Conservation (phyloP, 441 rosid species). For the Gossypium lobatum region DNA sequence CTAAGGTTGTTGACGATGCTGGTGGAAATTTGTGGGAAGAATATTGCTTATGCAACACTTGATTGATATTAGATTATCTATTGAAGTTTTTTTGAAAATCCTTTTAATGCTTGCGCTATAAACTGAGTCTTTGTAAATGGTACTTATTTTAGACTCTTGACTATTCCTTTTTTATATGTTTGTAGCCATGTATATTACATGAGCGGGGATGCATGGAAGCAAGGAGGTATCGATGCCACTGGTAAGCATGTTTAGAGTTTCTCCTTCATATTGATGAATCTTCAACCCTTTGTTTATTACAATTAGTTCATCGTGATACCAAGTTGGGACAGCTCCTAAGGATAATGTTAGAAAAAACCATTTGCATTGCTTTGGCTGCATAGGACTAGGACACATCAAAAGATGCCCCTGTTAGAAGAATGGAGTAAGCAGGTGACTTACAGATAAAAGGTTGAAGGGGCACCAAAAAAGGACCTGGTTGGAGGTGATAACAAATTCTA, state of each 20-base stretch:
- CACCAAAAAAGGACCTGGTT: not conserved
- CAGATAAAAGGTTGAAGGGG: not conserved
- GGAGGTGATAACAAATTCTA: not conserved
- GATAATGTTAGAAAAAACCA: not conserved
- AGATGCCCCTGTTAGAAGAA: not conserved
- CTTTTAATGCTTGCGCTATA: not conserved
- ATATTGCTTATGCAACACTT: not conserved
- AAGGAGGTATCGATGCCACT: constrained; percentile 95
- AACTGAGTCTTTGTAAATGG: not conserved
- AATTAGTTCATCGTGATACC: not conserved
- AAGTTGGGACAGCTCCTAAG: not conserved
- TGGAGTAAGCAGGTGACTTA: not conserved
- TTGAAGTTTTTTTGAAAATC: not conserved
- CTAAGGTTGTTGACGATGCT: not conserved
- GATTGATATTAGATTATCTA: not conserved
- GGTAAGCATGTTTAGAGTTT: constrained; percentile 43
- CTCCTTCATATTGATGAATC: not conserved
- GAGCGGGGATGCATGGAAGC: constrained; percentile 99
- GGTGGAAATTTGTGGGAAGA: not conserved
- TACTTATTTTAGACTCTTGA: constrained; percentile 26
- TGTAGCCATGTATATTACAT: constrained; percentile 92
- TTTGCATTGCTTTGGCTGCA: not conserved
- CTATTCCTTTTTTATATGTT: constrained; percentile 20
- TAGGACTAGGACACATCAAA: not conserved
- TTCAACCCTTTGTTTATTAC: not conserved